A percentile compares a stretch with the other conserved stretches of the same genome.
These are phyloP conservation scores for Xanthoconium purpureum DNA, from an alignment of 768 basidiomycete genomes.

Conservation along the genomic window DNA sequence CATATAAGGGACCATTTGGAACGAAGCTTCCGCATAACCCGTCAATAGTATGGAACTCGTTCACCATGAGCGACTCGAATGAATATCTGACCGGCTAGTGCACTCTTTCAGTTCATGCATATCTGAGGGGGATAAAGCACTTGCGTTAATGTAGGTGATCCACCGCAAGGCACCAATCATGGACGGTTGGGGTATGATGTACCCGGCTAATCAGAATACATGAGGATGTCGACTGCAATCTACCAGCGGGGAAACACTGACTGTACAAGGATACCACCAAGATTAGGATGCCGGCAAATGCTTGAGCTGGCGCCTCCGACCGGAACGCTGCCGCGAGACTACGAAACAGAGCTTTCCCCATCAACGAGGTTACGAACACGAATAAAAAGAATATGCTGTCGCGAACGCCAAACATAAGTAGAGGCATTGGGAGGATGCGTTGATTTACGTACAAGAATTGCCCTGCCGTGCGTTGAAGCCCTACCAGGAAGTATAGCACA, in stretches of 20 bases:
- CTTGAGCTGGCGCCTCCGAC: conserved; percentile 59
- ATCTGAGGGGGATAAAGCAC: conserved; percentile 34
- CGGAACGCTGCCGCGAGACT: conserved; percentile 58
- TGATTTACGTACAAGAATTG: conserved; percentile 66
- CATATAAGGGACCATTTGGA: conserved; percentile 62
- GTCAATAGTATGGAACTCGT: conserved; percentile 74
- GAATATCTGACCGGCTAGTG: conserved; percentile 51
- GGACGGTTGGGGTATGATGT: conserved; percentile 53
- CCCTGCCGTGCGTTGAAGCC: conserved; percentile 48
- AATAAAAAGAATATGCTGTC: conserved; percentile 57
- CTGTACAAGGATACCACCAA: conserved; percentile 54
- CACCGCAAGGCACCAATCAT: conserved; percentile 71
- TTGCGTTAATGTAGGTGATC: conserved; percentile 62
- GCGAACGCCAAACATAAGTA: not conserved
- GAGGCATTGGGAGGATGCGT: conserved; percentile 2
- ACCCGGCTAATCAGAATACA: conserved; percentile 36
- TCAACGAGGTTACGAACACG: conserved; percentile 52
- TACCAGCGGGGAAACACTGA: not conserved
- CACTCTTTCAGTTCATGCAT: not conserved
- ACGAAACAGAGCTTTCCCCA: conserved; percentile 79
- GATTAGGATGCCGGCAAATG: conserved; percentile 51
- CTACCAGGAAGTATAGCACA: conserved; percentile 59
- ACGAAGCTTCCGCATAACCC: conserved; percentile 59
- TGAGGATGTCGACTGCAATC: not conserved
- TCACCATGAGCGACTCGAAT: conserved; percentile 73